Base-by-base conservation (phyloP, 2,329 filamentous ascomycete genomes). In the Hymenoscyphus fructigenus region DNA sequence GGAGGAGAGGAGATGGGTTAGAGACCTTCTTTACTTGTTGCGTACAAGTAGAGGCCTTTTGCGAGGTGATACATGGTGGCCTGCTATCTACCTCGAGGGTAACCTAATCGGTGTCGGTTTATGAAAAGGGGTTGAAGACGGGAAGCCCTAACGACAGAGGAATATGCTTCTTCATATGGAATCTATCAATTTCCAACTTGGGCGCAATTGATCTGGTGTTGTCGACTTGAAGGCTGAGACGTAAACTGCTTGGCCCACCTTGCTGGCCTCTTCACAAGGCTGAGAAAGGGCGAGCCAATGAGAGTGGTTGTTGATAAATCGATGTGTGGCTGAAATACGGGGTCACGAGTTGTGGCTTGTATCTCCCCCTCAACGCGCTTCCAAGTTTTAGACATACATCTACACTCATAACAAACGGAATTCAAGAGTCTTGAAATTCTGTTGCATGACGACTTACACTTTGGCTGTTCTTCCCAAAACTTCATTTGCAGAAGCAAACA, bases 11-110 rank as follows among this genome's bases (percentile, higher is more conserved):
- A 53, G 55, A 57, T 47, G 56, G 53, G 20, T 50, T 20, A 23
- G 12, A n/a, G n/a, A 92, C 93, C 92, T 86, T 98, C 93, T 86
- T 97, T 98, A 80, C 92, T 96, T 20, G 94, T 98, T 64, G 92
- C 94, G 77, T 97, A 92, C 74, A 95, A 87, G 80, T 98, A 99
- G 65, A 99, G 84, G 66, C 92, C 93, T 78, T 97, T 97, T 75
- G 92, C 89, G 73, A 99, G 88, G 81, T 98, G 94, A 81, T 97
- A 98, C 94, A 97, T 97, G 26, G 41, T 66, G 36, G 50, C 47
- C 10, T 28, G 20, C 55, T 3, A 28, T 36, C 20, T 26, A 26
- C 23, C 32, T 29, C 38, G 26, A 61, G 9, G 20, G n/a, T 15
- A 58, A 15, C 53, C 9, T 20, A 9, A 12, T 28, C 12, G n/a